Percentiles rank a stretch among this genome's conserved stretches.
phyloP scores from a whole-genome alignment of 1,284 basidiomycete species.

The Cutaneotrichosporon dermatis region DNA sequence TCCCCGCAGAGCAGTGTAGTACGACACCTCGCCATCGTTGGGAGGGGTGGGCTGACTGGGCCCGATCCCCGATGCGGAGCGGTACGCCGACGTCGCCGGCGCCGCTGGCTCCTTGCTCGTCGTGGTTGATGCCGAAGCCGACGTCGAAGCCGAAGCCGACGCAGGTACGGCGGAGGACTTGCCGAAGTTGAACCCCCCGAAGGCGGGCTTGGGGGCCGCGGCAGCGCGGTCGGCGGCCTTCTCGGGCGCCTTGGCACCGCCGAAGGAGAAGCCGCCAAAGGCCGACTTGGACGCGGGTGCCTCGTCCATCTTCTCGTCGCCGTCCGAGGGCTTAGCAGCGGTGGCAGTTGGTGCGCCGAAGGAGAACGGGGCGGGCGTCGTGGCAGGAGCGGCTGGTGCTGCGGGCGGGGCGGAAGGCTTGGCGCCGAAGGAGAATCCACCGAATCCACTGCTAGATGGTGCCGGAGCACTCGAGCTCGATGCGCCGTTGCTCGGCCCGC shows the following conservation, averaged over 20 bases:
- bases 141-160: background rate
- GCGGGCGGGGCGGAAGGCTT: background rate
- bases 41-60: constrained; percentile 25
- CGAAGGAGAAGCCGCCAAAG: constrained; percentile 27
- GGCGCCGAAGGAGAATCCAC: constrained; percentile 25
- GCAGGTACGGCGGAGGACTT: constrained; percentile 4
- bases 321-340: too few species aligned
- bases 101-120: background rate
- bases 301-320: too few species aligned
- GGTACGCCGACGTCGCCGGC: background rate
- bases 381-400: background rate
- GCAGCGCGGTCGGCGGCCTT: background rate
- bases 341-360: background rate
- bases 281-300: background rate
- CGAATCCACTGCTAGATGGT: constrained; percentile 17
- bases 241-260: constrained; percentile 3
- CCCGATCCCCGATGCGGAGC: constrained; percentile 5
- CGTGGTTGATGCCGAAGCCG: background rate
- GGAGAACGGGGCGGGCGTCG: constrained; percentile 9
- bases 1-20: constrained; percentile 71
- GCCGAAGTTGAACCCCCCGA: constrained; percentile 26
- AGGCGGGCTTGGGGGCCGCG: constrained; percentile 8
- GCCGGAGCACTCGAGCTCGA: constrained; percentile 6
- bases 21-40: constrained; percentile 52
- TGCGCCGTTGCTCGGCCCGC: constrained; percentile 7